Evolutionary conservation across 495 filamentous ascomycete genomes (phyloP).

Genomic region (Daldinia decipiens): DNA sequence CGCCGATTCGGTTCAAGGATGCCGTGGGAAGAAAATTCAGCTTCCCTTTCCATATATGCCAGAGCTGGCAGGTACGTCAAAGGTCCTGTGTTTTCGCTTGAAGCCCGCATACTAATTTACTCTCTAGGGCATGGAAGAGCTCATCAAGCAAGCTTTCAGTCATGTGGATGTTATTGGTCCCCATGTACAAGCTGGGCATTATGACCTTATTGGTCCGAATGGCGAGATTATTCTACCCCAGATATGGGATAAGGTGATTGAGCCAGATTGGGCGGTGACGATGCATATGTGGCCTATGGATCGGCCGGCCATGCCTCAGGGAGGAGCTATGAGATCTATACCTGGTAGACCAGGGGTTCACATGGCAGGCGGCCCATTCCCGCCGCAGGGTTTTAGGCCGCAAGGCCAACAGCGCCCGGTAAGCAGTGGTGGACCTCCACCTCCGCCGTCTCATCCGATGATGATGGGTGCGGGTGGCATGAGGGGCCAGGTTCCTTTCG

Average conservation of each 20-base stretch:
- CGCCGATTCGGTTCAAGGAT: constrained; percentile 84
- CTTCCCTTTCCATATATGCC: constrained; percentile 83
- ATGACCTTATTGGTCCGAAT: constrained; percentile 84
- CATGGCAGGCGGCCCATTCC: constrained; percentile 12
- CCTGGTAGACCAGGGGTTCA: constrained; percentile 13
- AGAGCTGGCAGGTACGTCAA: constrained; percentile 77
- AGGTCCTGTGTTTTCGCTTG: background rate
- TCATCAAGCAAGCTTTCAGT: constrained; percentile 88
- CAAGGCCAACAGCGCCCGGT: background rate
- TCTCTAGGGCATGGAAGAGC: constrained; percentile 79
- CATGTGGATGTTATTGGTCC: constrained; percentile 85
- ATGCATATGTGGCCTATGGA: constrained; percentile 98
- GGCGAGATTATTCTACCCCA: constrained; percentile 88
- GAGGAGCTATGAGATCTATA: constrained; percentile 20
- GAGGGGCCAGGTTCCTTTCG: background rate
- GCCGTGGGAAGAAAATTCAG: constrained; percentile 86
- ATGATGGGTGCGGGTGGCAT: constrained; percentile 19
- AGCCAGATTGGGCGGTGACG: constrained; percentile 88
- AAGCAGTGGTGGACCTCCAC: background rate
- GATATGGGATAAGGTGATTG: constrained; percentile 85
- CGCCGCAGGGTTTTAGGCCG: constrained; percentile 4
- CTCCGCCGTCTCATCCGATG: constrained; percentile 25
- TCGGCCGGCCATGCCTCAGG: constrained; percentile 27
- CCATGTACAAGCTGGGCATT: constrained; percentile 85
- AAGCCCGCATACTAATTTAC: constrained; percentile 28